Percentiles rank a stretch among this genome's conserved stretches.
phyloP scores from a whole-genome alignment of 129 eudicot species.

The carrot (Daucus carota) region DNA sequence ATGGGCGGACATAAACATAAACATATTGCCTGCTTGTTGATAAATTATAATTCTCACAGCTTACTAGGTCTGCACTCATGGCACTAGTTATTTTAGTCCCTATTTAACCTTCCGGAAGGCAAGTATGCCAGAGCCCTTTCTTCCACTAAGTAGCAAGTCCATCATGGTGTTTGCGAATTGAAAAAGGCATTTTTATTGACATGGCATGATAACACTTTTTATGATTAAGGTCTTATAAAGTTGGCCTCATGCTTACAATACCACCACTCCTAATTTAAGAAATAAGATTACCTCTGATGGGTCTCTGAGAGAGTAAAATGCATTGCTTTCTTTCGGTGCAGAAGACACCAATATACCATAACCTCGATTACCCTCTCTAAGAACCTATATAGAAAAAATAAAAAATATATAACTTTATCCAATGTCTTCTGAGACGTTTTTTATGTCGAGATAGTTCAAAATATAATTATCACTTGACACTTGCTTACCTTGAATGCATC shows the following conservation, averaged over 20 bases:
- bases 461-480: too few species aligned
- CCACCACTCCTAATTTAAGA: neutral
- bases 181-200: neutral
- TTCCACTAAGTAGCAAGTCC: neutral
- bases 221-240: neutral
- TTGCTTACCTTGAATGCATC: conserved; percentile 85
- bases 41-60: neutral
- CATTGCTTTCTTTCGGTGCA: conserved; percentile 75
- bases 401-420: neutral
- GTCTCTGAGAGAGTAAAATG: conserved; percentile 77
- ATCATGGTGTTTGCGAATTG: neutral
- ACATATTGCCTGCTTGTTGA: neutral
- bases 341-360: conserved; percentile 80
- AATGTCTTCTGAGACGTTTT: neutral
- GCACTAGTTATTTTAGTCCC: neutral
- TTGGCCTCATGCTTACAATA: neutral
- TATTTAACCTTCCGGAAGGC: neutral
- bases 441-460: neutral
- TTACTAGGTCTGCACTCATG: neutral
- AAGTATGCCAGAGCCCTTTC: neutral
- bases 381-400: conserved; percentile 60
- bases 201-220: neutral
- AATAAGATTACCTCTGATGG: conserved; percentile 32
- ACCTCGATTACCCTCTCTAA: conserved; percentile 65
- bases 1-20: neutral